Evolutionary conservation across 176 grass and related monocot genomes (phyloP).

Genomic region (Ensete glaucum): DNA sequence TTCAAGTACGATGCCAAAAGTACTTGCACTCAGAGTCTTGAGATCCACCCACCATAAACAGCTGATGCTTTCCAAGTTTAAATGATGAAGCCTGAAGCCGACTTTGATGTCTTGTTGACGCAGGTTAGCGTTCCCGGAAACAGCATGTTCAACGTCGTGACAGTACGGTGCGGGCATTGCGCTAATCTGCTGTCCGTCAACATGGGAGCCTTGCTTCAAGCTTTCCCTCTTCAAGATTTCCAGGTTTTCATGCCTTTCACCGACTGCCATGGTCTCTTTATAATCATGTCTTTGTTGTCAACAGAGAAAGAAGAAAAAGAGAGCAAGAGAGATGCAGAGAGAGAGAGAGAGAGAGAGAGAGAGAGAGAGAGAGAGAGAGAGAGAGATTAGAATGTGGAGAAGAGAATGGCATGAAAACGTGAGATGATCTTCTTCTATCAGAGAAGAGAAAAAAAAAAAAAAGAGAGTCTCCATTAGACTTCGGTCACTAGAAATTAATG

Average conservation of each 20-base stretch:
- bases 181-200: slow-evolving; percentile 78
- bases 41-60: neutral
- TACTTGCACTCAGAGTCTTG: neutral
- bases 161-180: slow-evolving; percentile 90
- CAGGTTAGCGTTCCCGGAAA: slow-evolving; percentile 86
- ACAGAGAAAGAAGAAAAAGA: neutral
- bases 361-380: no score
- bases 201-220: slow-evolving; percentile 50
- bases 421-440: no score
- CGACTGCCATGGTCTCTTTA: neutral
- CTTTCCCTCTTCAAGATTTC: slow-evolving; percentile 43
- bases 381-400: no score
- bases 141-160: slow-evolving; percentile 66
- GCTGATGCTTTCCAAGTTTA: neutral
- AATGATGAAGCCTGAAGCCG: neutral
- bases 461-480: neutral
- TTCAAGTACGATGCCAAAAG: no score
- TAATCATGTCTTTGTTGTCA: neutral
- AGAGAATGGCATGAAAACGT: no score
- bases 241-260: slow-evolving; percentile 38
- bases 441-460: neutral
- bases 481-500: no score
- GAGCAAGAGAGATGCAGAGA: no score
- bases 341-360: no score
- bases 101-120: slow-evolving; percentile 16